Evolutionary conservation across 768 basidiomycete genomes (phyloP).

Genomic region (Boletus patriciae): DNA sequence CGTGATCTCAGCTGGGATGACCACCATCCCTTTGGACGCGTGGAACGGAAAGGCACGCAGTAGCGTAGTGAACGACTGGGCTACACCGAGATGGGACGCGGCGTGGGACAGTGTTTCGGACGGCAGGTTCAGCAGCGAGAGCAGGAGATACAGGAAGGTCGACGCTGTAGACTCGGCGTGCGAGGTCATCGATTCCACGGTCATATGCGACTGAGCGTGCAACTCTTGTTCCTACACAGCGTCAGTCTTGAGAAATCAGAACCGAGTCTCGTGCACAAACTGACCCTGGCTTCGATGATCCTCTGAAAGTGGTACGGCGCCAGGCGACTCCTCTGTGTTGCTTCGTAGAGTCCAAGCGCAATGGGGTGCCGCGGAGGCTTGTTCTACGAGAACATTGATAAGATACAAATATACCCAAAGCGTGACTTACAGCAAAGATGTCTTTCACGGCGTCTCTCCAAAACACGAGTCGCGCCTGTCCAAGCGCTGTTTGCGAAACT

Average conservation of each 20-base stretch:
- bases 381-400: slow-evolving; percentile 45
- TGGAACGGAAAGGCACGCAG: slow-evolving; percentile 79
- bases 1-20: slow-evolving; percentile 81
- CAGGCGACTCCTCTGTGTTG: slow-evolving; percentile 49
- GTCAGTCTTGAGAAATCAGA: slow-evolving; percentile 22
- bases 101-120: slow-evolving; percentile 67
- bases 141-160: slow-evolving; percentile 72
- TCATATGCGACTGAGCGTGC: slow-evolving; percentile 61
- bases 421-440: slow-evolving; percentile 56
- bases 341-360: slow-evolving; percentile 66
- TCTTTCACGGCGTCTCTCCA: slow-evolving; percentile 80
- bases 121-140: slow-evolving; percentile 62
- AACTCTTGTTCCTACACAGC: slow-evolving; percentile 61
- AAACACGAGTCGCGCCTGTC: slow-evolving; percentile 84
- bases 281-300: slow-evolving; percentile 81
- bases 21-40: slow-evolving; percentile 64
- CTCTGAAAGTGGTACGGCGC: slow-evolving; percentile 78
- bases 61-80: slow-evolving; percentile 69
- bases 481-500: slow-evolving; percentile 70
- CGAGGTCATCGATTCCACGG: slow-evolving; percentile 62
- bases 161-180: slow-evolving; percentile 83
- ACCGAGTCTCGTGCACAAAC: slow-evolving; percentile 22
- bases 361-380: slow-evolving; percentile 80
- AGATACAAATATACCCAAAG: slow-evolving; percentile 2
- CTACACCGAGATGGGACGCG: slow-evolving; percentile 77